Evolutionary conservation across 805 yeast species (phyloP), one percentile per base, ranked within the genome.

Genomic region (Candida alai): DNA sequence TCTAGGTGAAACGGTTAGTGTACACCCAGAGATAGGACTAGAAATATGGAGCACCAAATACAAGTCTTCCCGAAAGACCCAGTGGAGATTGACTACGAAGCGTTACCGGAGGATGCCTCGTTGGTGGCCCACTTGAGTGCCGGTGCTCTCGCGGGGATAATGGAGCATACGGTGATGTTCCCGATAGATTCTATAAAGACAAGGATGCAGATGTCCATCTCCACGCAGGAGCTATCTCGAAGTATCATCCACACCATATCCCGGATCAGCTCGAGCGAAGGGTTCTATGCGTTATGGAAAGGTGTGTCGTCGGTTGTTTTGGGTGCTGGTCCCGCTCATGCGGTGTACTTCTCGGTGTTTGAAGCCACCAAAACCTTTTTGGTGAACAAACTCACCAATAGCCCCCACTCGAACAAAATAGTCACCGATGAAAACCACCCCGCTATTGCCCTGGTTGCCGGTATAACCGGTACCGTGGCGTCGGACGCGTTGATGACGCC

Each of bases 301-400:
- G 98, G 98, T 36, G 85, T 90, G 12, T 80, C 87, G 16, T 84
- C 96, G 1, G 95, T 93, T 40, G 80, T 88, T 2, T 54, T 90
- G 41, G 98, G 98, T 24, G 97, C 98, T n/a, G 98, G 98, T 5
- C 98, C 98, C 2, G 97, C 97, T 3, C 98, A 90, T 63, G 97
- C 97, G 3, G 83, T 93, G 5, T 90, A 93, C 61, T 90, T 88
- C 56, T 80, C 89, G n/a, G 94, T 93, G 4, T 93, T 88, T 59
- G 98, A 90, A 60, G 71, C 78, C 32, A 72, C 88, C 30, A 83
- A 84, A 53, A 76, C 82, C 6, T 54, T 69, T 9, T 59, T 83
- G 32, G 73, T 67, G 27, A 73, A 68, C 48, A 56, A 57, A 28
- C 48, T 64, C 27, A 59, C 68, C 14, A 48, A 52, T 32, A 42